These are phyloP conservation scores for Prosopis cineraria DNA, from an alignment of 306 rosid genomes.

Conservation along the genomic window DNA sequence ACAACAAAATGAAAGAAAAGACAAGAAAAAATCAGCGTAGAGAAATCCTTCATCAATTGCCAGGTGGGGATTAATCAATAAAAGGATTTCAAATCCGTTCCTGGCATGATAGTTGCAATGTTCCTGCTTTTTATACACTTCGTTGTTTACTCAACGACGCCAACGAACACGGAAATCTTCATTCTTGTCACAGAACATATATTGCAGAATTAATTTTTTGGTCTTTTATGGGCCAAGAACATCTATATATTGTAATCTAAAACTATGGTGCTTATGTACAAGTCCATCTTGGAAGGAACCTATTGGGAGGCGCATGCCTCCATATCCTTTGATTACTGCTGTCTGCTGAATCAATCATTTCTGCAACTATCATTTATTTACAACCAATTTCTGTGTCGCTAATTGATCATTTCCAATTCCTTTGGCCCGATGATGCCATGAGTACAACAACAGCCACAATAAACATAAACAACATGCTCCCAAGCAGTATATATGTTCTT, in stretches of 20 bases:
- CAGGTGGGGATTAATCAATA: not conserved
- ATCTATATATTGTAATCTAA: not conserved
- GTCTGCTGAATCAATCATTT: not conserved
- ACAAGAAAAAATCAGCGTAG: no score
- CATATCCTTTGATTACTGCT: not conserved
- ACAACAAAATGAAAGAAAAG: no score
- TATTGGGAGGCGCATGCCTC: not conserved
- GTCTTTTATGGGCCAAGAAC: not conserved
- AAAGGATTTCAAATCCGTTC: not conserved
- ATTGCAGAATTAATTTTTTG: not conserved
- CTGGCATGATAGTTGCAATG: not conserved
- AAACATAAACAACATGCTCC: conserved; percentile 82
- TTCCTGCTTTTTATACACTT: not conserved
- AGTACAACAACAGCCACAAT: conserved; percentile 76
- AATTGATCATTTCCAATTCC: conserved; percentile 45
- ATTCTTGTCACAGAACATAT: not conserved
- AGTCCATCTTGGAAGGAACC: not conserved
- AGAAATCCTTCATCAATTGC: no score
- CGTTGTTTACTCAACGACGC: not conserved
- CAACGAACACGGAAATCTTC: conserved; percentile 13
- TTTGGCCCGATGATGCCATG: conserved; percentile 79
- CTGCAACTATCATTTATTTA: not conserved
- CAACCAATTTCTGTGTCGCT: not conserved
- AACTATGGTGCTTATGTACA: not conserved
- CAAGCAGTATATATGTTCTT: conserved; percentile 62